phyloP scores from a whole-genome alignment of 352 stramenopile species.

The Pilasporangium apinafurcum region DNA sequence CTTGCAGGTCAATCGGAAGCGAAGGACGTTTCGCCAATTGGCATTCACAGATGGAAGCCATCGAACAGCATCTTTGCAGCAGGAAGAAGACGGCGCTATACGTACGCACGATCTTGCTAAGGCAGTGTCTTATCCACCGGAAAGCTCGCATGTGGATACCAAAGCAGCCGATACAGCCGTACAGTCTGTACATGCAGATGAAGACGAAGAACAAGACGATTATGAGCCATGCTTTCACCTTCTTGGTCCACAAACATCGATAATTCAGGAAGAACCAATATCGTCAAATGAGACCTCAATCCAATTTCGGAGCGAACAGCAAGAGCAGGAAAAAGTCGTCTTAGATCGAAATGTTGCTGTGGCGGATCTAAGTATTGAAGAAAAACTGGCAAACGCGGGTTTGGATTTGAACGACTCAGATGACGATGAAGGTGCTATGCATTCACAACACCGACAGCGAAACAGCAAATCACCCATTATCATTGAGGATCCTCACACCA shows the following conservation, averaged over 20 bases:
- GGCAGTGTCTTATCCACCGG: background rate
- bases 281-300: too few species aligned
- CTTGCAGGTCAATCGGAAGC: conserved; percentile 22
- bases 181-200: background rate
- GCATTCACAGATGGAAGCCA: background rate
- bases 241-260: conserved; percentile 14
- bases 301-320: too few species aligned
- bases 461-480: conserved; percentile 2
- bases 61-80: background rate
- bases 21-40: background rate
- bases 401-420: conserved; percentile 50
- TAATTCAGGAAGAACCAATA: conserved; percentile 8
- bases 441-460: conserved; percentile 3
- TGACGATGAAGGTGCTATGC: conserved; percentile 16
- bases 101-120: conserved; percentile 7
- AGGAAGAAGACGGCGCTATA: conserved; percentile 1
- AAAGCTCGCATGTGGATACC: too few species aligned
- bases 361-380: conserved; percentile 17
- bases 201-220: conserved; percentile 13
- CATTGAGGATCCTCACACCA: background rate
- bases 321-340: conserved; percentile 3
- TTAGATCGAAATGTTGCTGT: conserved; percentile 9
- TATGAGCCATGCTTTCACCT: conserved; percentile 47
- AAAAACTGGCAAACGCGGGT: conserved; percentile 40
- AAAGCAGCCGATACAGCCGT: conserved; percentile 1